A percentile compares a stretch with the other conserved stretches of the same genome.
Evolutionary conservation across 1,284 basidiomycete species (phyloP).

Genomic region (Athelia psychrophila): DNA sequence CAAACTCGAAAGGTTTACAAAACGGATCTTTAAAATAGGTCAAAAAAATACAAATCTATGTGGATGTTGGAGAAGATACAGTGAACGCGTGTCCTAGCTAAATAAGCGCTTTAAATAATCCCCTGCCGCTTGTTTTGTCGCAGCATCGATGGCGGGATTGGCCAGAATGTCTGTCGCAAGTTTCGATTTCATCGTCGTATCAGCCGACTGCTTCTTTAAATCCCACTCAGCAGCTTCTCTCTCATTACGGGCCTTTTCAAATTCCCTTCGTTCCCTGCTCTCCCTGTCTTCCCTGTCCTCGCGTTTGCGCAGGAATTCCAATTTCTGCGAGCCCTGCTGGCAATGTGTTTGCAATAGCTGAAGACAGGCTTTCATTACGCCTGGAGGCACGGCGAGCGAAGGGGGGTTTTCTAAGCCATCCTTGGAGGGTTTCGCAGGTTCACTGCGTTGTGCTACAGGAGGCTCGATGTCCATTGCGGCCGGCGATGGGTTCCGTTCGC

Average conservation of each 20-base stretch:
- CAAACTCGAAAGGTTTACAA: too few relatives aligned
- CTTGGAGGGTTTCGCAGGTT: slow-evolving; percentile 36
- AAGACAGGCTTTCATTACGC: slow-evolving; percentile 53
- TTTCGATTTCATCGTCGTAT: slow-evolving; percentile 11
- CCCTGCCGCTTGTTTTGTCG: slow-evolving; percentile 60
- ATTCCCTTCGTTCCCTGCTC: slow-evolving; percentile 41
- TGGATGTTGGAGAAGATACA: too few relatives aligned
- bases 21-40: too few relatives aligned
- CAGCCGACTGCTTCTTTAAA: slow-evolving; percentile 29
- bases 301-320: slow-evolving; percentile 60
- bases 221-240: slow-evolving; percentile 52
- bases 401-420: too few relatives aligned
- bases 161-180: slow-evolving; percentile 41
- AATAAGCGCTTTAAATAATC: slow-evolving; percentile 69
- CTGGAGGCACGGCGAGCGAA: slow-evolving; percentile 46
- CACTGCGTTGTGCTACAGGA: slow-evolving; percentile 22
- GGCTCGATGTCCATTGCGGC: slow-evolving; percentile 19
- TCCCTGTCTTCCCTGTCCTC: slow-evolving; percentile 64
- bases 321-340: slow-evolving; percentile 55
- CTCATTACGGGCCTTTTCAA: slow-evolving; percentile 43
- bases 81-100: background rate
- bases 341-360: slow-evolving; percentile 56
- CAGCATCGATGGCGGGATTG: slow-evolving; percentile 50
- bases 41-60: too few relatives aligned
- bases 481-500: background rate